Conservation (phyloP, 1,284 basidiomycete species). For the Apiotrichum montevideense region DNA sequence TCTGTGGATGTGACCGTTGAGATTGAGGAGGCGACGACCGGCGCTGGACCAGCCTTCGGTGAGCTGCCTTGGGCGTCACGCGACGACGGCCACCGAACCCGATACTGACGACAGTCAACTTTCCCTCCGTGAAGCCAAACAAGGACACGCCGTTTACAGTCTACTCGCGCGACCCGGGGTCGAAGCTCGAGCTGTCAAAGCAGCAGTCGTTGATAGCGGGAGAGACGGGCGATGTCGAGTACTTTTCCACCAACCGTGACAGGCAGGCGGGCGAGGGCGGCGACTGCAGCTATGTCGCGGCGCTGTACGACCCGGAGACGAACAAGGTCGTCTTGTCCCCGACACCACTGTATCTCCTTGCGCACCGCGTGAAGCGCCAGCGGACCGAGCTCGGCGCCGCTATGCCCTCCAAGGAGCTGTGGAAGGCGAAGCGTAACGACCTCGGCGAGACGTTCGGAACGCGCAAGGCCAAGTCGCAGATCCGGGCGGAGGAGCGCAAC, state of each 20-base stretch:
- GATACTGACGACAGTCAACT: slow-evolving; percentile 57
- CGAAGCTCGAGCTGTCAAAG: slow-evolving; percentile 48
- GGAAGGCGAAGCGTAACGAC: slow-evolving; percentile 61
- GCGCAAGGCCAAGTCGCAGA: slow-evolving; percentile 79
- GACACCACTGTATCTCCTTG: slow-evolving; percentile 65
- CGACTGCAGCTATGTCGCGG: slow-evolving; percentile 47
- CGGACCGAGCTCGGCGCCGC: slow-evolving; percentile 46
- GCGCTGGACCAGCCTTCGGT: slow-evolving; percentile 69
- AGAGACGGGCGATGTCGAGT: slow-evolving; percentile 62
- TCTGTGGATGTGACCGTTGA: slow-evolving; percentile 16
- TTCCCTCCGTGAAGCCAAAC: slow-evolving; percentile 62
- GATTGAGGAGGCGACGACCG: slow-evolving; percentile 46
- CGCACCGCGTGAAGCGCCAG: slow-evolving; percentile 71
- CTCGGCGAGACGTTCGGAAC: slow-evolving; percentile 88
- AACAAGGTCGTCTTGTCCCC: slow-evolving; percentile 60
- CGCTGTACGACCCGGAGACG: slow-evolving; percentile 60
- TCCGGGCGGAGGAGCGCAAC: slow-evolving; percentile 76
- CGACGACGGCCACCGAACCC: too few species aligned
- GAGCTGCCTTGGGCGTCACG: slow-evolving; percentile 29
- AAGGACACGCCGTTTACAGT: slow-evolving; percentile 60
- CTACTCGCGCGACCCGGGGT: slow-evolving; percentile 52
- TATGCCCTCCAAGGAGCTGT: slow-evolving; percentile 51
- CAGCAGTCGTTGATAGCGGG: slow-evolving; percentile 59
- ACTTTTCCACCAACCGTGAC: slow-evolving; percentile 53
- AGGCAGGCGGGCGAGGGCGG: slow-evolving; percentile 50